Evolutionary conservation across 768 basidiomycete species (phyloP), one percentile per base, ranked within the genome.

Genomic region (Mycena rebaudengoi): DNA sequence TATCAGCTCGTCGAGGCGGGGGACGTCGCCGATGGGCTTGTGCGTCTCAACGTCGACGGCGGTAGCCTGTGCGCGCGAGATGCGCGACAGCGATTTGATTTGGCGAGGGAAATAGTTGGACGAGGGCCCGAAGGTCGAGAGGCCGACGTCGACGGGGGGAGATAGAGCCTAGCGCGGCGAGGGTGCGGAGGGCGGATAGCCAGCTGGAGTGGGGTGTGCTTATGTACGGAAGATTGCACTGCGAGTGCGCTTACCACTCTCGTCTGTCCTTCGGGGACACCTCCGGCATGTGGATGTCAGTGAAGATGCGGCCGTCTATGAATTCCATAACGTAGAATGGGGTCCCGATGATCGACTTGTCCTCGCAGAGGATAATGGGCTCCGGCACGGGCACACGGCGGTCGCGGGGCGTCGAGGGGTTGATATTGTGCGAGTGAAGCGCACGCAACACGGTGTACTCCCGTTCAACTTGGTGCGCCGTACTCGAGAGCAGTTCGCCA

Each of bases 241-340:
- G 41, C 21, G 37, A 3, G 20, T 18, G 25, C 1, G 78, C 87
- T 33, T 68, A 91, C 94, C 92, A 92, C 76, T 91, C 88, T 55
- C 84, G 80, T 71, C 91, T 79, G 68, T 91, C 89, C 55, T 83
- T 70, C 3, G 84, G 80, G 5, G 85, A 71, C 1, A 94, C 78
- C 70, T 92, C 89, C 0, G 86, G 86, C 88, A 98, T 90, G 64
- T 87, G 77, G 8, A 85, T 80, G 75, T 98, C 92, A 12, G 94
- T 92, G 78, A 98, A 99, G 69, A 98, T 96, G 46, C 98, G 86
- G 0, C 97, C 97, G 21, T 97, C 89, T 44, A 99, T 72, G 74
- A 93, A 99, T 73, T 98, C 92, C 97, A 99, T 99, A 44, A 98
- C 85, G 74, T 98, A 99, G 78, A 98, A 98, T 2, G 91, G 87